Evolutionary conservation across 805 yeast genomes (phyloP).

Genomic region (Monosporozyma solicola): DNA sequence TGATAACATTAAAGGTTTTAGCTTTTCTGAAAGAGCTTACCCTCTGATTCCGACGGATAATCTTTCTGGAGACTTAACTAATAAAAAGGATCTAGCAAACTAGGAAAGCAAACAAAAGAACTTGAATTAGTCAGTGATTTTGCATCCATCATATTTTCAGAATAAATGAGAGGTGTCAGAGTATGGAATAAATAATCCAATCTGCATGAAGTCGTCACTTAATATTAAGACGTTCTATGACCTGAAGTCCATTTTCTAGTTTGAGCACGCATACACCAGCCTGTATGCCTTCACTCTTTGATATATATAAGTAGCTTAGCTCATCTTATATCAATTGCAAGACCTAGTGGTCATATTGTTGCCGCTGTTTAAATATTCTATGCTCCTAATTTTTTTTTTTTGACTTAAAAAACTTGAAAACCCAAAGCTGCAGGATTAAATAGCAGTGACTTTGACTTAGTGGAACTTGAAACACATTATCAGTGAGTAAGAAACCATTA

Average conservation of each 20-base stretch:
- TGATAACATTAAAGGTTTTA: neutral
- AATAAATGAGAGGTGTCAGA: slow-evolving; percentile 41
- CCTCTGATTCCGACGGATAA: neutral
- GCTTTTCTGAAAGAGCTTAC: neutral
- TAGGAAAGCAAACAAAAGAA: slow-evolving; percentile 75
- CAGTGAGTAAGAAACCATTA: neutral
- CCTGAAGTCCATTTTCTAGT: too few species aligned
- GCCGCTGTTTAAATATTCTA: neutral
- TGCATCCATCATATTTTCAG: slow-evolving; percentile 67
- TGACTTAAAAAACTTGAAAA: neutral
- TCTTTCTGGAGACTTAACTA: slow-evolving; percentile 11
- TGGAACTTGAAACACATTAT: neutral
- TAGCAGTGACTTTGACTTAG: neutral
- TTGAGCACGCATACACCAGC: too few species aligned
- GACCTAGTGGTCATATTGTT: too few species aligned
- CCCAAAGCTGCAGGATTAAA: neutral
- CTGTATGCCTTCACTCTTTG: neutral
- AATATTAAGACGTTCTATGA: too few species aligned
- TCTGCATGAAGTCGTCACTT: neutral
- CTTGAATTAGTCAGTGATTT: slow-evolving; percentile 85
- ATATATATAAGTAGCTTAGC: too few species aligned
- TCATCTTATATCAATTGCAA: neutral
- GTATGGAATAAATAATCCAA: neutral
- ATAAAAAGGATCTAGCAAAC: slow-evolving; percentile 29
- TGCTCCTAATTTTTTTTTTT: neutral